Base-by-base conservation (phyloP, 495 filamentous ascomycete genomes). In the Daldinia decipiens region DNA sequence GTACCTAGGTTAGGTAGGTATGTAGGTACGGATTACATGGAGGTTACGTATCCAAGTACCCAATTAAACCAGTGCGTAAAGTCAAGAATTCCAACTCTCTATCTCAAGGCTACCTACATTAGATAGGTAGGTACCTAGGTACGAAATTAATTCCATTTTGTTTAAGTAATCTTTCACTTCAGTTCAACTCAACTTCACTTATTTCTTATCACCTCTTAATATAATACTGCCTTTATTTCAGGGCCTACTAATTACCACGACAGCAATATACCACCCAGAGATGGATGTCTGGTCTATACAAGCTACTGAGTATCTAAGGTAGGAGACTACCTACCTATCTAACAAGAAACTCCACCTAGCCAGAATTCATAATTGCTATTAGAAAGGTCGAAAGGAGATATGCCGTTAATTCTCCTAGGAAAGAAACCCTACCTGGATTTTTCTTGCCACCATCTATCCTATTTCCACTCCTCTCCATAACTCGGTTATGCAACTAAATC, bases 281-380 rank as follows among this genome's bases (percentile, higher is more conserved):
- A 65, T 39, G 43, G 39, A 29, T 36, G 67, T 59, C 43, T 63
- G 61, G 51, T 70, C 61, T 65, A 70, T 70, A 57, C 12, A 29
- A 69, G 31, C 17, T 64, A 59, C 60, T 15, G 26, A 61, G 17
- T 62, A 62, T 55, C 59, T 58, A 62, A 12, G 51, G 65, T 17
- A 47, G 32, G 34, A 8, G 17, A 50, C 19, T 31, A 24, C 21
- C 19, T 31, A 24, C 21, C 1, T 24, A 17, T 26, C 39, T 31
- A 52, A 29, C 45, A 45, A 57, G 24, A 54, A 45, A 40, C 21
- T 13, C 55, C 27, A 15, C 52, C 59, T 69, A 26, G 21, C 29
- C 32, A 38, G 27, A 50, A 27, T 59, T 8, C 34, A 47, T 15
- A 50, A 21, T 59, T 13, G 13, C 17, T 24, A n/a, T 36, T 56